These are phyloP conservation scores for Vaccinium corymbosum DNA, from an alignment of 148 eudicot species.

Conservation along the genomic window DNA sequence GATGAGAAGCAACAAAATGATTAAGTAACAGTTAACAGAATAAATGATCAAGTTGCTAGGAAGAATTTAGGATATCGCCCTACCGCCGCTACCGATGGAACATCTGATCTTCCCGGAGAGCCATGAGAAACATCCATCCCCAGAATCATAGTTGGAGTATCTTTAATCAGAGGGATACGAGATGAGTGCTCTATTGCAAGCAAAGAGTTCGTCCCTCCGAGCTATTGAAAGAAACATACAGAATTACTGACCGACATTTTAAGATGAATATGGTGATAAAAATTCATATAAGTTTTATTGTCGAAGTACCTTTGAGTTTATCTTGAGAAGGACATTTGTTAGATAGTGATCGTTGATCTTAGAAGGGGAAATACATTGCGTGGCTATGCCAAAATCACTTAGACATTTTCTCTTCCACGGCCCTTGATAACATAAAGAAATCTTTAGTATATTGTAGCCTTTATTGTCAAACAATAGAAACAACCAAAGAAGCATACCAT, in stretches of 20 bases:
- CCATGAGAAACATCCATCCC: conserved; percentile 99
- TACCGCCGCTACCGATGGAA: conserved; percentile 95
- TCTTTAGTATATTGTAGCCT: neutral
- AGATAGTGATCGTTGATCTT: conserved; percentile 85
- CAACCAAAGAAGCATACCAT: conserved; percentile 41
- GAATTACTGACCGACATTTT: neutral
- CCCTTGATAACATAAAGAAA: conserved; percentile 31
- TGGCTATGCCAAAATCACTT: conserved; percentile 61
- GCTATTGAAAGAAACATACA: conserved; percentile 36
- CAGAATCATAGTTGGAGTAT: conserved; percentile 85
- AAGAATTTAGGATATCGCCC: neutral
- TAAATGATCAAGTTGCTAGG: neutral
- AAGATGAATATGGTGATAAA: conserved; percentile 7
- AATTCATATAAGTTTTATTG: conserved; percentile 4
- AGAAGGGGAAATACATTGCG: conserved; percentile 76
- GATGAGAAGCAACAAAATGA: conserved; percentile 4
- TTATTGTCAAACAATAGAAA: neutral
- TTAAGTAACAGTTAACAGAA: neutral
- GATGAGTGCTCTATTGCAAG: conserved; percentile 66
- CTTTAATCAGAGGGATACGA: conserved; percentile 53
- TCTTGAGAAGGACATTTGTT: conserved; percentile 83
- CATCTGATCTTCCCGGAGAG: conserved; percentile 68
- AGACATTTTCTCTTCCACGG: conserved; percentile 93
- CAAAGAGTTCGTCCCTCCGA: conserved; percentile 87
- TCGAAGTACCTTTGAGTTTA: conserved; percentile 71